Evolutionary conservation across 495 filamentous ascomycete genomes (phyloP), one percentile per base, ranked within the genome.

Genomic region (Cercophora scortea): DNA sequence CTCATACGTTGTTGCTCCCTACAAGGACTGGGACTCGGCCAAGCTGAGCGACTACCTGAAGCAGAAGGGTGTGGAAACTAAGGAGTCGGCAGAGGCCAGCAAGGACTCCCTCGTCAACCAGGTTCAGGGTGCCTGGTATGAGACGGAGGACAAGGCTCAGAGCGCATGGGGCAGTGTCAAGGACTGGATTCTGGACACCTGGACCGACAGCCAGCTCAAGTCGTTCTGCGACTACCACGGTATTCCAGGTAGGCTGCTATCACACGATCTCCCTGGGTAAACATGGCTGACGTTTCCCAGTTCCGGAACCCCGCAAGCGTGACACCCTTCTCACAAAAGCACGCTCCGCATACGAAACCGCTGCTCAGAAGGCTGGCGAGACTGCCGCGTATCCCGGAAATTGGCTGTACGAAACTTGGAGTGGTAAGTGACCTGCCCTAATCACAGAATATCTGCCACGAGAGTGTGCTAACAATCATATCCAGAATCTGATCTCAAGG

Each of bases 111-210:
- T 92, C 15, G 48, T 88, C n/a, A 61, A 67, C 36, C 81, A 83
- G 51, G 85, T 90, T 62, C 85, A 86, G 72, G 71, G 61, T 54
- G 74, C 63, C 57, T 97, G 81, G 90, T 79, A 86, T 44, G 83
- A 92, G 62, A 79, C 82, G 6, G 82, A 88, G 49, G 88, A 91
- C 32, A 80, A 85, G 41, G 75, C 86, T 13, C 75, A 86, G 25
- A 74, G 82, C 16, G 81, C 89, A 12, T 87, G 85, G 69, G 68
- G 76, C 16, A 83, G 76, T 59, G 81, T 89, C 8, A 87, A 84
- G 66, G 86, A 91, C 57, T 98, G 93, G 93, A 85, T 98, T 56
- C 88, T 98, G 69, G 90, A 97, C 69, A 87, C 79, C 77, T 97
- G 77, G 76, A 84, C 75, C 51, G 65, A 69, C 25, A 68, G 61